These are phyloP conservation scores for Paratrimastix pyriformis DNA, from an alignment of 78 protist genomes.

Conservation along the genomic window DNA sequence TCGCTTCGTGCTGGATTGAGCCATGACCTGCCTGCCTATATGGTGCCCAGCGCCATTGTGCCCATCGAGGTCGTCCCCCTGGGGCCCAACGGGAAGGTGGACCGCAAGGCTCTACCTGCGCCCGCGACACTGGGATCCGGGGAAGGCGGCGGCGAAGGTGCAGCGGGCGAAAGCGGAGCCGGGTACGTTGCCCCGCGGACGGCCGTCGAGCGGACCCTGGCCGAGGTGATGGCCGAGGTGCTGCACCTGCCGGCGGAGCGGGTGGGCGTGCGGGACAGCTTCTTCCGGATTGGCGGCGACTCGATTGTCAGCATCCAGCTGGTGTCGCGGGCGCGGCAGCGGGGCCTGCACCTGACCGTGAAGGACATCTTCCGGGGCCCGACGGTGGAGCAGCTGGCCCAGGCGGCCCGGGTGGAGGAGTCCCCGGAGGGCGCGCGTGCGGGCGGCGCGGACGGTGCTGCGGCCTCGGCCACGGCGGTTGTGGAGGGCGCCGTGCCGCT, in stretches of 20 bases:
- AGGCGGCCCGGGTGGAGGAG: background rate
- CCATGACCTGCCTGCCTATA: slow-evolving; percentile 26
- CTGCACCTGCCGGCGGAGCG: background rate
- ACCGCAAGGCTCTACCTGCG: slow-evolving; percentile 13
- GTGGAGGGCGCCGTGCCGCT: background rate
- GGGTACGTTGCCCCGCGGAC: too few relatives aligned
- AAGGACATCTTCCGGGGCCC: background rate
- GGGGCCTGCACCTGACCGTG: too few relatives aligned
- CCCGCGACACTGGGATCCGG: background rate
- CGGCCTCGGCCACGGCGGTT: too few relatives aligned
- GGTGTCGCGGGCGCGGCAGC: background rate
- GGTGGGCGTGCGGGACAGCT: background rate
- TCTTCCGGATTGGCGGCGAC: slow-evolving; percentile 3
- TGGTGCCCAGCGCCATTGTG: slow-evolving; percentile 20
- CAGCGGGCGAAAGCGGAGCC: background rate
- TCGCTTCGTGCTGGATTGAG: too few relatives aligned
- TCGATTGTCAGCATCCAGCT: background rate
- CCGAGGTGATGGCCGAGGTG: background rate
- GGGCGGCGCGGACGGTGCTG: too few relatives aligned
- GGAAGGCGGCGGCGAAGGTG: background rate
- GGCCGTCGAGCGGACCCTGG: too few relatives aligned
- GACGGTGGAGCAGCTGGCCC: background rate
- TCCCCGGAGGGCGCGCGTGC: background rate
- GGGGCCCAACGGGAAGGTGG: slow-evolving; percentile 21
- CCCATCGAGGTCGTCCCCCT: slow-evolving; percentile 1